Evolutionary conservation across 768 basidiomycete species (phyloP), one percentile per base, ranked within the genome.

Genomic region (Cantharellus anzutake): DNA sequence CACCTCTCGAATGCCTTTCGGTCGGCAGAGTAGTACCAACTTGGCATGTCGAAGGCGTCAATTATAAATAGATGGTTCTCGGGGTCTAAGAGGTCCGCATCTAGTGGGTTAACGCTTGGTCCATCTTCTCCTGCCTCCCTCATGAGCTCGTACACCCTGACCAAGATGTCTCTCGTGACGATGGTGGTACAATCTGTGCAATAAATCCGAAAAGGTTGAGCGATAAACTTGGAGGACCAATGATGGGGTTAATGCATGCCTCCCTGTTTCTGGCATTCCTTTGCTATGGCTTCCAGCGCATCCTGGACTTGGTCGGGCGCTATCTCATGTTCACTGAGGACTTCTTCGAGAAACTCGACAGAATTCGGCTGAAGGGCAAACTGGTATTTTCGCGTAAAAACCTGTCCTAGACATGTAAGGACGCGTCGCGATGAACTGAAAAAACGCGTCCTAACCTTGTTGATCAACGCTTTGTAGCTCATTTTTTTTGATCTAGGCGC

Each of bases 41-140:
- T 72, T 0, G 96, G 96, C 92, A 98, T 97, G 57, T 94, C 91
- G 66, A 91, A 94, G 5, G 94, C 84, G 68, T 94, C 81, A 39
- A 98, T 74, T 63, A 97, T 74, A 65, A 81, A 80, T 38, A 98
- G 71, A 68, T 96, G 86, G 48, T 76, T 81, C 40, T 89, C 83
- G 3, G 86, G 82, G 64, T 92, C 88, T 35, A 91, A 74, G 4
- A 78, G 68, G 51, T 86, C 83, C 11, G 62, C 42, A 11, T 62
- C 63, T 4, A 64, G 58, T 29, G 59, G 60, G 44, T 44, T 60
- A 14, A 44, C 78, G 78, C 63, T 81, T 79, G 42, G 72, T 71
- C 48, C 65, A 66, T 4, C 74, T 69, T 38, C 72, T 70, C 61
- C 78, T 74, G 14, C 78, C 81, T 66, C 82, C 78, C 59, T 84